Percentiles rank a stretch among this genome's conserved stretches.
Conservation (phyloP, 129 eudicot genomes). For the Ambrosia artemisiifolia region DNA sequence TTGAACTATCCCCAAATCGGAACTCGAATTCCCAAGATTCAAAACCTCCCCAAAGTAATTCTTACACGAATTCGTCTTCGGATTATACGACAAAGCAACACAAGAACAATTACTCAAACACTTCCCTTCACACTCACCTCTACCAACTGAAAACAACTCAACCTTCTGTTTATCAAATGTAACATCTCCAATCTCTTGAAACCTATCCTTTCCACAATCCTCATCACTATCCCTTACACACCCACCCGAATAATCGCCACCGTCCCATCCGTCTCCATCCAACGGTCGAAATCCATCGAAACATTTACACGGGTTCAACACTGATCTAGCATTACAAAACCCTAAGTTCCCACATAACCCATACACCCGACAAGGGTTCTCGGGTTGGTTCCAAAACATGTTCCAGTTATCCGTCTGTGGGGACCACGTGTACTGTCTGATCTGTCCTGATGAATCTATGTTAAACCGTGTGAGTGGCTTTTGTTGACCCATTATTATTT, state of each 20-base stretch:
- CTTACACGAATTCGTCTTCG: slow-evolving; percentile 47
- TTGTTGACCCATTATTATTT: slow-evolving; percentile 37
- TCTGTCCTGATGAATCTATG: slow-evolving; percentile 49
- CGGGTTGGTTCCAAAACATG: slow-evolving; percentile 84
- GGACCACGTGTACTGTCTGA: slow-evolving; percentile 77
- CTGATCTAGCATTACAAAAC: slow-evolving; percentile 35
- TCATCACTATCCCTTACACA: slow-evolving; percentile 42
- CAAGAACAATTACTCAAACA: slow-evolving; percentile 77
- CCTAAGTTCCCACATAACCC: slow-evolving; percentile 77
- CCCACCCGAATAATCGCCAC: slow-evolving; percentile 66
- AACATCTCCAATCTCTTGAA: slow-evolving; percentile 57
- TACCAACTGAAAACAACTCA: slow-evolving; percentile 38
- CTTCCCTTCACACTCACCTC: slow-evolving; percentile 46
- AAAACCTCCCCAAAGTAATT: slow-evolving; percentile 54
- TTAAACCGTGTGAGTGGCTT: slow-evolving; percentile 72
- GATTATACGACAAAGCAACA: slow-evolving; percentile 50
- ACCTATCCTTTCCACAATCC: slow-evolving; percentile 41
- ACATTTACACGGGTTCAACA: slow-evolving; percentile 55
- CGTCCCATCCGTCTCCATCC: slow-evolving; percentile 49
- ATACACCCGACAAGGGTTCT: slow-evolving; percentile 51
- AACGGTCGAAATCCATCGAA: slow-evolving; percentile 50
- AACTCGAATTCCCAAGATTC: slow-evolving; percentile 61
- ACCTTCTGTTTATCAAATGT: slow-evolving; percentile 39
- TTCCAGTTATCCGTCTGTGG: slow-evolving; percentile 71
- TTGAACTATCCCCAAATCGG: slow-evolving; percentile 35